Percentiles rank a stretch among this genome's conserved stretches.
Conservation (phyloP, 371 early-diverging fungal genomes). For the Dinochytrium kinnereticum region DNA sequence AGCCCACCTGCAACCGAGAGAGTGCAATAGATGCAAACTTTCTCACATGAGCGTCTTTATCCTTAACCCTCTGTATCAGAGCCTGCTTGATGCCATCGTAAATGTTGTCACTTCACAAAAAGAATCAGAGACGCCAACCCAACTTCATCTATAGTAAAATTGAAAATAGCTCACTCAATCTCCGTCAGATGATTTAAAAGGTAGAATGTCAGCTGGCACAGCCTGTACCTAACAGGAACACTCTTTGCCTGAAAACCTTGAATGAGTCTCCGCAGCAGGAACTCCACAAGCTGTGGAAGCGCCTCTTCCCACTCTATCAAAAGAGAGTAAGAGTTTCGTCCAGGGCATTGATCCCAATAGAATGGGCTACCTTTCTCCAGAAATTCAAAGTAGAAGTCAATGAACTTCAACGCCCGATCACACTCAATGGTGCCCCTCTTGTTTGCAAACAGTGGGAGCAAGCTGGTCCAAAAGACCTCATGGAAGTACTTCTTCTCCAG, state of each 20-base stretch:
- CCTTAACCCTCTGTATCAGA: constrained; percentile 22
- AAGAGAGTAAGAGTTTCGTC: neutral
- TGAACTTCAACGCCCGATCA: constrained; percentile 2
- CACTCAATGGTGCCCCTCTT: constrained; percentile 4
- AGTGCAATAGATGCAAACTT: constrained; percentile 30
- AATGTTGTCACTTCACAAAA: constrained; percentile 25
- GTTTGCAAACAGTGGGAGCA: constrained; percentile 5
- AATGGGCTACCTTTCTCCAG: neutral
- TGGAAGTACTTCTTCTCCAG: neutral
- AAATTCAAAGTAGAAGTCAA: constrained; percentile 3
- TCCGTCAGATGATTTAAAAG: constrained; percentile 1
- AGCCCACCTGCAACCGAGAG: constrained; percentile 25
- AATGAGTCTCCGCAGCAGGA: neutral
- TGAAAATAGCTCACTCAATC: neutral
- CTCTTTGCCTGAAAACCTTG: constrained; percentile 7
- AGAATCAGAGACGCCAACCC: neutral
- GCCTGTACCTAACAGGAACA: constrained; percentile 6
- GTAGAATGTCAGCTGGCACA: neutral
- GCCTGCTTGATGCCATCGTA: constrained; percentile 16
- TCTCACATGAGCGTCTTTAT: constrained; percentile 33
- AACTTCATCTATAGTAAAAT: no score
- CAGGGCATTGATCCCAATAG: neutral
- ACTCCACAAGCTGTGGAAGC: neutral
- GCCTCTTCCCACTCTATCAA: neutral
- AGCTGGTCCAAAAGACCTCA: neutral